Evolutionary conservation across 306 rosid genomes (phyloP), one percentile per base, ranked within the genome.

Genomic region (Oemleria cerasiformis): DNA sequence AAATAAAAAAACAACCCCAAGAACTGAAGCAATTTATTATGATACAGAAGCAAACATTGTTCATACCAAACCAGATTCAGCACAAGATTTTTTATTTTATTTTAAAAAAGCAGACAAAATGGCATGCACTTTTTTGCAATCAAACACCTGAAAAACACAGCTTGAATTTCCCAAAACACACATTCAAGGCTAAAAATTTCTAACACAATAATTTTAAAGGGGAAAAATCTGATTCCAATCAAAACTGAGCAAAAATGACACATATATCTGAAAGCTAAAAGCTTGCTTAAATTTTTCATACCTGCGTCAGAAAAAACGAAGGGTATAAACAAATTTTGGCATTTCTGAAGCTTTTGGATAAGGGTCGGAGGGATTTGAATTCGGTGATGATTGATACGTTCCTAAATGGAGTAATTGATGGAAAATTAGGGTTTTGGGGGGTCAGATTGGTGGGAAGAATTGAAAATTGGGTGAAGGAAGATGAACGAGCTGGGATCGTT

Each of bases 401-500:
- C 16, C 6, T 17, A 61, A 34, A 0, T 12, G 51, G 67, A 30
- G 44, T 43, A 55, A 10, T 14, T 2, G 59, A 41, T 14, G 78
- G 67, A 48, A 42, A 49, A 8, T 21, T 59, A 20, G 50, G 71
- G 62, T 9, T 53, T 61, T 14, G 30, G 42, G 70, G 78, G 84
- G 74, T 68, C 38, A 5, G 36, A 56, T 68, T 65, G 81, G 48
- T 47, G 82, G 79, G 53, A 40, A 65, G 72, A 60, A 30, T 48
- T 65, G 41, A 41, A 48, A 49, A 20, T 36, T 64, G 71, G 67
- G 25, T 65, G 64, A 21, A 40, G 25, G 70, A 63, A 40, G 79
- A 77, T 78, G 65, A 57, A 75, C 77, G 79, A 71, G 73, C 21
- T 68, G 83, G 62, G 80, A 64, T 70, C 68, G 78, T 71, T 59